A percentile compares a stretch with the other conserved stretches of the same genome.
Conservation (phyloP, 1,284 basidiomycete species). For the Pterula multifida region DNA sequence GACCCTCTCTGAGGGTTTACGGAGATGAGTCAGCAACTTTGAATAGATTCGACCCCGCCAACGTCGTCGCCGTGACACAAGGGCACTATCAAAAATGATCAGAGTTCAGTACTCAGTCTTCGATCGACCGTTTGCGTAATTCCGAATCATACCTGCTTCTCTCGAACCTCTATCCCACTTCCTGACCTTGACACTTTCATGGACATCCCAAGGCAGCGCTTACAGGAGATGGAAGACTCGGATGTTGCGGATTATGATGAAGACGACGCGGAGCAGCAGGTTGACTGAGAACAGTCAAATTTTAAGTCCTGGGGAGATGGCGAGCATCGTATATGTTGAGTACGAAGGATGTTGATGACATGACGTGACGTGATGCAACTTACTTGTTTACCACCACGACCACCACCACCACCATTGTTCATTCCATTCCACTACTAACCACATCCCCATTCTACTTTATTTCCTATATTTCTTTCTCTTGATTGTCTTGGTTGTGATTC, state of each 20-base stretch:
- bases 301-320: too few species aligned
- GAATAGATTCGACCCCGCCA: too few species aligned
- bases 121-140: constrained; percentile 13
- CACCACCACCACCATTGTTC: not conserved
- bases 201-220: not conserved
- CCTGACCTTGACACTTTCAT: not conserved
- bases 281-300: too few species aligned
- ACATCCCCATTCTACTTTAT: not conserved
- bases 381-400: not conserved
- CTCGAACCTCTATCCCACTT: constrained; percentile 2
- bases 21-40: too few species aligned
- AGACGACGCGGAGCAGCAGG: not conserved
- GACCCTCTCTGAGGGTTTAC: too few species aligned
- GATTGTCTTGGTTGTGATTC: too few species aligned
- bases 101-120: too few species aligned
- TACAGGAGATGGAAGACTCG: not conserved
- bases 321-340: too few species aligned
- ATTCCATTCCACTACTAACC: not conserved
- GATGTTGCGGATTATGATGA: not conserved
- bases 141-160: constrained; percentile 16
- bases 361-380: not conserved
- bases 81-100: too few species aligned
- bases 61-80: too few species aligned
- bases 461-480: not conserved
- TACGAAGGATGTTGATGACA: not conserved